Base-by-base conservation (phyloP, 495 filamentous ascomycete genomes). In the Acidomyces sp. region DNA sequence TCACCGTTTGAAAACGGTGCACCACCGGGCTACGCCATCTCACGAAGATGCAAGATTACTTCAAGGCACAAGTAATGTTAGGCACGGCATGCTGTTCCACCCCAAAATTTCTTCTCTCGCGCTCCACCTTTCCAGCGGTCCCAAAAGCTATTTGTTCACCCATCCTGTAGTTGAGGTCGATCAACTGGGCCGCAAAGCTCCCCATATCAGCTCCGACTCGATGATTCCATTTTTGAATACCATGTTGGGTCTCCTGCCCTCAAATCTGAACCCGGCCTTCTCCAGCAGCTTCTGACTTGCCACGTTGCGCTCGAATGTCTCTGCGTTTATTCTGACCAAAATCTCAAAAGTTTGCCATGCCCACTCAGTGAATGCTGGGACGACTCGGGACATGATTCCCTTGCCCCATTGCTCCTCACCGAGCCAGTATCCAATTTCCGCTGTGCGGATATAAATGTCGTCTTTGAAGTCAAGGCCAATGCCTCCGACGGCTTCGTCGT, bases 361-460 rank as follows among this genome's bases (percentile, higher is more conserved):
- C 51, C 54, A 62, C 9, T 36, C 43, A 24, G 52, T 44, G 22
- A 62, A 46, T 18, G 45, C 51, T 18, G 34, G 32, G 26, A 54
- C 19, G 6, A 46, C 55, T 26, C 41, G 49, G 3, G 37, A 45
- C 37, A 50, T 50, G 18, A 55, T 41, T 6, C 54, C 57, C 35
- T 46, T 39, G 2, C 55, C 53, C 53, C 49, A 50, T 21, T 46
- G 49, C 34, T 49, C 41, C 37, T 57, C 55, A 1, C 51, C 53
- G 18, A 62, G 34, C 59, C 57, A 62, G 35, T 60, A 62, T 28
- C 55, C 59, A 12, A 62, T 20, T 34, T 55, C 53, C 0, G 50
- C 57, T 5, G 36, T 48, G 24, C 53, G 53, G 15, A 48, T 22
- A 9, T 54, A 33, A 17, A 60, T 45, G 31, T 62, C 59, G 3